Conservation (phyloP, 1,139 yeast species). For the Sugiyamaella paludigena region DNA sequence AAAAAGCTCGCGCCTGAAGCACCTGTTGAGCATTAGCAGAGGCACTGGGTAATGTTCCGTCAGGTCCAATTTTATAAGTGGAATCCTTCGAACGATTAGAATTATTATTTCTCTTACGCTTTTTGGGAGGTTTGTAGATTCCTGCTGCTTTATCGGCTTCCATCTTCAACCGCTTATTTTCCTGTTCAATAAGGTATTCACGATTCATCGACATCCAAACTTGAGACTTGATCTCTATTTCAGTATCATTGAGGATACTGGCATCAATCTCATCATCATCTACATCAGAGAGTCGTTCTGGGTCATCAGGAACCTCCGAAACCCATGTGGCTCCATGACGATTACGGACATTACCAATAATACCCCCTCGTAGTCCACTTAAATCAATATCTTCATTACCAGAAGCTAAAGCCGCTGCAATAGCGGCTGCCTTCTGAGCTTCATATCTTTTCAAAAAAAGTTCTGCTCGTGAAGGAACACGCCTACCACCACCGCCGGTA, state of each 20-base stretch:
- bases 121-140: slow-evolving; percentile 37
- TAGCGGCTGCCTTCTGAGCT: slow-evolving; percentile 20
- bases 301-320: slow-evolving; percentile 55
- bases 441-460: slow-evolving; percentile 12
- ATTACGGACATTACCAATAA: slow-evolving; percentile 14
- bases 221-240: slow-evolving; percentile 65
- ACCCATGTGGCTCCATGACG: slow-evolving; percentile 34
- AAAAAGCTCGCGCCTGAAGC: slow-evolving; percentile 39
- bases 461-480: slow-evolving; percentile 8
- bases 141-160: slow-evolving; percentile 72
- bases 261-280: slow-evolving; percentile 75
- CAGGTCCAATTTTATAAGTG: slow-evolving; percentile 45
- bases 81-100: slow-evolving; percentile 21
- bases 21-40: slow-evolving; percentile 51
- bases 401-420: slow-evolving; percentile 18
- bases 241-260: slow-evolving; percentile 62
- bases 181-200: slow-evolving; percentile 82
- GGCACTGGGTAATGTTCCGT: slow-evolving; percentile 49
- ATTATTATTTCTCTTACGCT: slow-evolving; percentile 30
- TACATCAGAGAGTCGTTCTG: slow-evolving; percentile 65
- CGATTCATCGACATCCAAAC: slow-evolving; percentile 89
- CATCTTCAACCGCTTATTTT: slow-evolving; percentile 72
- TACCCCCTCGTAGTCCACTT: slow-evolving; percentile 16
- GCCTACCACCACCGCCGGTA: too few relatives aligned
- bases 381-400: slow-evolving; percentile 19